phyloP scores from a whole-genome alignment of 1,284 basidiomycete genomes.

The Melampsora americana region DNA sequence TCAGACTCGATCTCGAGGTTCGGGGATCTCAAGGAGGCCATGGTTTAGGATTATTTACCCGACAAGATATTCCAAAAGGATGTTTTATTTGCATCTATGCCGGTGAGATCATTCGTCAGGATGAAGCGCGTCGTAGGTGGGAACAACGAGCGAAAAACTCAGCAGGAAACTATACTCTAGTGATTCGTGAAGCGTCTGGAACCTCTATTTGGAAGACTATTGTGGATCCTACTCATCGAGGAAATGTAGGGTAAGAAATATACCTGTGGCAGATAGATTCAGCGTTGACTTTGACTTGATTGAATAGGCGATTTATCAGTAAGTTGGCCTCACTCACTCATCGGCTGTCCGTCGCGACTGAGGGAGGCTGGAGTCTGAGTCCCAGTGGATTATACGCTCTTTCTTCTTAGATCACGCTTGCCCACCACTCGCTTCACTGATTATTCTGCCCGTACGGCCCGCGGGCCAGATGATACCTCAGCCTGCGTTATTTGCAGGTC shows the following conservation, averaged over 20 bases:
- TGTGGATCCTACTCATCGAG: background rate
- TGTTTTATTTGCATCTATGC: constrained; percentile 41
- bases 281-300: constrained; percentile 21
- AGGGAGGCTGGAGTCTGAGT: background rate
- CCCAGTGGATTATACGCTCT: background rate
- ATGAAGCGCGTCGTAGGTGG: constrained; percentile 32
- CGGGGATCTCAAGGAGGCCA: background rate
- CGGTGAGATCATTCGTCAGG: constrained; percentile 34
- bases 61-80: constrained; percentile 26
- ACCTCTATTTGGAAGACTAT: background rate
- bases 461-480: background rate
- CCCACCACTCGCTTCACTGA: constrained; percentile 40
- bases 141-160: background rate
- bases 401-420: constrained; percentile 40
- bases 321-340: constrained; percentile 1
- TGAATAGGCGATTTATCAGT: constrained; percentile 15
- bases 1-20: constrained; percentile 1
- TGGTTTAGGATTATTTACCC: constrained; percentile 33
- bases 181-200: constrained; percentile 6
- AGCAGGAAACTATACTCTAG: constrained; percentile 4
- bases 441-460: constrained; percentile 39
- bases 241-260: background rate
- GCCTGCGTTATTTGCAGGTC: constrained; percentile 27
- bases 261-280: background rate
- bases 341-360: background rate